A percentile compares a stretch with the other conserved stretches of the same genome.
Conservation (phyloP, 2,329 filamentous ascomycete genomes). For the Polychaeton citri region DNA sequence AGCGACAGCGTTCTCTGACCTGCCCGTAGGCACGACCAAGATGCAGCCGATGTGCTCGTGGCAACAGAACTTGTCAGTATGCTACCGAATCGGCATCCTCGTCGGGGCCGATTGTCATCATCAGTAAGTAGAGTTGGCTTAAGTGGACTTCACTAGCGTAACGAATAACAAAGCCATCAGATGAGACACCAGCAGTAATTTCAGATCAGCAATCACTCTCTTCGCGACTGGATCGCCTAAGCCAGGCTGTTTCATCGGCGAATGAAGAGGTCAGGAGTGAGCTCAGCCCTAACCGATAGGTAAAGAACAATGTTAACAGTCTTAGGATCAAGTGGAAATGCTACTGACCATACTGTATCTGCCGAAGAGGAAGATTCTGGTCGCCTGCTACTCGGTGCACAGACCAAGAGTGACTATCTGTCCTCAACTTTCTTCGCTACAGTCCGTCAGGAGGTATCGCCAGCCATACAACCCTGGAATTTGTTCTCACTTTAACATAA, state of each 20-base stretch:
- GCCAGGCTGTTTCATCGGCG: slow-evolving; percentile 8
- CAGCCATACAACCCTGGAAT: not conserved
- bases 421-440: not conserved
- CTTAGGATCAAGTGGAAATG: not conserved
- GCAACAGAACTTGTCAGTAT: slow-evolving; percentile 8
- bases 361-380: too few species aligned
- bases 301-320: not conserved
- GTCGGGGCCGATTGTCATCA: slow-evolving; percentile 5
- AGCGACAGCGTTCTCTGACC: not conserved
- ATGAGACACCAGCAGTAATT: slow-evolving; percentile 6
- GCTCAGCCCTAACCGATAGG: not conserved
- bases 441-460: not conserved
- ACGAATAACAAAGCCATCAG: slow-evolving; percentile 4
- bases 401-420: not conserved
- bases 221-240: slow-evolving; percentile 7
- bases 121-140: slow-evolving; percentile 2
- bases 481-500: slow-evolving; percentile 1
- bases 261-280: not conserved
- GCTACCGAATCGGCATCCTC: slow-evolving; percentile 3
- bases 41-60: slow-evolving; percentile 9
- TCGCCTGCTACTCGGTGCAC: too few species aligned
- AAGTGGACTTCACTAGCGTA: not conserved
- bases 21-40: slow-evolving; percentile 5
- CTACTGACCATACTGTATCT: not conserved
- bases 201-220: not conserved